Percentiles rank a stretch among this genome's conserved stretches.
phyloP scores from a whole-genome alignment of 2,329 filamentous ascomycete genomes.

The Ciborinia camelliae region DNA sequence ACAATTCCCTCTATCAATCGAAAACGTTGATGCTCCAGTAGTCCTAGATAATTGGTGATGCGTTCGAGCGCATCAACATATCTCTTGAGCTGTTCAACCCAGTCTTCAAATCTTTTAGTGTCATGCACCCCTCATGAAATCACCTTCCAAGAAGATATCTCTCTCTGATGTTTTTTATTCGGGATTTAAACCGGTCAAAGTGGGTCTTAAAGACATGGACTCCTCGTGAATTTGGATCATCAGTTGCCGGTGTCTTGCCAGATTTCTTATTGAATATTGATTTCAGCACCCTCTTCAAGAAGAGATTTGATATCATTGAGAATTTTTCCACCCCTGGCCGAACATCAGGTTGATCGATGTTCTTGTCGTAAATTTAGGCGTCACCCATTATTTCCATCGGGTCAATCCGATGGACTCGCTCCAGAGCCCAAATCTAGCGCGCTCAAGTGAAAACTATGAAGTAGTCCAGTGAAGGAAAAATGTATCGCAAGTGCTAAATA shows the following conservation, averaged over 20 bases:
- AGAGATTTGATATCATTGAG: slow-evolving; percentile 21
- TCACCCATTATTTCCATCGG: slow-evolving; percentile 6
- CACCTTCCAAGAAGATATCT: slow-evolving; percentile 26
- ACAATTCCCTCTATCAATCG: slow-evolving; percentile 27
- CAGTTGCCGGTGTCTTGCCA: neutral
- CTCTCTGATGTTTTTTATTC: slow-evolving; percentile 27
- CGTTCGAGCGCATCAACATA: slow-evolving; percentile 31
- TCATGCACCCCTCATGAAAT: slow-evolving; percentile 31
- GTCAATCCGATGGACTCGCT: slow-evolving; percentile 23
- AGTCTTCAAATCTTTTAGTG: slow-evolving; percentile 24
- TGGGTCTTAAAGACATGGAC: slow-evolving; percentile 25
- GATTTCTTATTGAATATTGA: slow-evolving; percentile 20
- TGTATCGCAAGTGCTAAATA: neutral
- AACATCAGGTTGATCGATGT: slow-evolving; percentile 20
- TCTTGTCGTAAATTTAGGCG: slow-evolving; percentile 21
- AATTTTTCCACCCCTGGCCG: slow-evolving; percentile 8
- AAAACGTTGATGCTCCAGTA: slow-evolving; percentile 24
- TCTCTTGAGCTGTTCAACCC: slow-evolving; percentile 24
- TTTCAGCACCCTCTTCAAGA: slow-evolving; percentile 11
- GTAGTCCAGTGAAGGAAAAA: no score
- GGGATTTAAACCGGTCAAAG: slow-evolving; percentile 28
- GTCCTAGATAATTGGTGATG: slow-evolving; percentile 25
- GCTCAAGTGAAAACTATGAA: slow-evolving; percentile 17
- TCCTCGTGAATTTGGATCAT: slow-evolving; percentile 12
- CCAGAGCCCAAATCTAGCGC: slow-evolving; percentile 21